Base-by-base conservation (phyloP, 2,329 filamentous ascomycete genomes). In the Aspergillus neoniger region DNA sequence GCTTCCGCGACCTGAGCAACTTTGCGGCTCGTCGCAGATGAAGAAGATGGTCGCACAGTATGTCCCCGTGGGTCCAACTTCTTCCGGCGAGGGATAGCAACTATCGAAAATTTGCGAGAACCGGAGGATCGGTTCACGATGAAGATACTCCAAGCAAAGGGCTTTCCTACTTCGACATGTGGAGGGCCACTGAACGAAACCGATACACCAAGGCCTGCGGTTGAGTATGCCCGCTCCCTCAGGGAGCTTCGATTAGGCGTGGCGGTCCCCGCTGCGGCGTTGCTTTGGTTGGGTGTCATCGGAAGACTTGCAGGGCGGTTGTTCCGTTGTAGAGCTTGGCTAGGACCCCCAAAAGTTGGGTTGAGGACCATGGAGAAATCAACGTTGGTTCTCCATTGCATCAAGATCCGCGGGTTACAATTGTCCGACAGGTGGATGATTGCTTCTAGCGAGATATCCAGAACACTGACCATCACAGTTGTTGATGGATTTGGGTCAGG, bases 121-220 rank as follows among this genome's bases (percentile, higher is more conserved):
- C 80, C 79, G n/a, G 76, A 72, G 14, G 84, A 86, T 12, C 82
- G 81, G 65, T 88, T 88, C 57, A 86, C 81, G 41, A 87, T 82
- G 61, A 87, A 85, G 4, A 88, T 76, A 41, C 79, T 76, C 80
- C 85, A 85, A 8, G 76, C 76, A 67, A 88, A 86, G 3, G 80
- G 74, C 39, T 81, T 75, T 12, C 82, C 82, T n/a, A 85, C 80
- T 8, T 75, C 69, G 10, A 83, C 81, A 15, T 70, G 75, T 5
- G 74, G 70, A 4, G 85, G 83, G 0, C 83, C 82, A 5, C 81
- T 81, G 64, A 88, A 82, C 1, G 83, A 85, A 44, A 88, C 78
- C 0, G 80, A 83, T 19, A 88, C 73, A 8, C 80, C 82, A 51
- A 80, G 63, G 49, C 79, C 74, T 12, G 76, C 76, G 1, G 72